Evolutionary conservation across 805 yeast species (phyloP).

Genomic region (Candida yuanshanica): DNA sequence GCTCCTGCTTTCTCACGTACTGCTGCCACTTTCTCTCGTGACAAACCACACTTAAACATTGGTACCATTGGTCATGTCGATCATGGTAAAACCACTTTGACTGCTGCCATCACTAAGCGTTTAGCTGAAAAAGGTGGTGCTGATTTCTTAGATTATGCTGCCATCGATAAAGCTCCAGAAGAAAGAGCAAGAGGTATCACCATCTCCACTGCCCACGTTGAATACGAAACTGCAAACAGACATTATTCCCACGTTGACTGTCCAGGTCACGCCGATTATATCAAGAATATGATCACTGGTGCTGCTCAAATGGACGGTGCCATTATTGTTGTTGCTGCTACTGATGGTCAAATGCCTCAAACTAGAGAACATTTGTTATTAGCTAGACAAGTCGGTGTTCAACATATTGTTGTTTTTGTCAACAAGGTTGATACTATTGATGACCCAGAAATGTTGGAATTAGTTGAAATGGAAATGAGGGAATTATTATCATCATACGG

Average conservation of each 20-base stretch:
- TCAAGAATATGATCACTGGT: conserved; percentile 98
- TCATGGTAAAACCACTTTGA: conserved; percentile 97
- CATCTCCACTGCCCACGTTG: conserved; percentile 96
- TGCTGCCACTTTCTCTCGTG: conserved; percentile 84
- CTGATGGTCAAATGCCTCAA: conserved; percentile 99
- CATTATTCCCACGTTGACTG: conserved; percentile 98
- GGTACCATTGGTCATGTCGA: conserved; percentile 99
- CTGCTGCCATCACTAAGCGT: conserved; percentile 98
- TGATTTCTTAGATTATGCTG: conserved; percentile 81
- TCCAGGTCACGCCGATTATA: conserved; percentile 98
- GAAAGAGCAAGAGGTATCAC: conserved; percentile 99
- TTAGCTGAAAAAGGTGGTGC: conserved; percentile 88
- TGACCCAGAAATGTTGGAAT: conserved; percentile 98
- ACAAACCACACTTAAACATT: conserved; percentile 93
- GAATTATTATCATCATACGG: conserved; percentile 88
- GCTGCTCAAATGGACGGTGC: conserved; percentile 99
- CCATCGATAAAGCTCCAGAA: conserved; percentile 97
- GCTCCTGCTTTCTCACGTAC: conserved; percentile 19
- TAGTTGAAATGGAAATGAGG: conserved; percentile 99
- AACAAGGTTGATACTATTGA: conserved; percentile 98
- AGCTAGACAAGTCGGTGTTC: conserved; percentile 99
- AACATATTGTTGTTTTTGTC: conserved; percentile 93
- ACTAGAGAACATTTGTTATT: conserved; percentile 97
- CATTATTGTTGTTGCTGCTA: conserved; percentile 96
- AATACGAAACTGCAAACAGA: conserved; percentile 90